phyloP scores from a whole-genome alignment of 2,329 filamentous ascomycete species.

The Talaromyces sp. region DNA sequence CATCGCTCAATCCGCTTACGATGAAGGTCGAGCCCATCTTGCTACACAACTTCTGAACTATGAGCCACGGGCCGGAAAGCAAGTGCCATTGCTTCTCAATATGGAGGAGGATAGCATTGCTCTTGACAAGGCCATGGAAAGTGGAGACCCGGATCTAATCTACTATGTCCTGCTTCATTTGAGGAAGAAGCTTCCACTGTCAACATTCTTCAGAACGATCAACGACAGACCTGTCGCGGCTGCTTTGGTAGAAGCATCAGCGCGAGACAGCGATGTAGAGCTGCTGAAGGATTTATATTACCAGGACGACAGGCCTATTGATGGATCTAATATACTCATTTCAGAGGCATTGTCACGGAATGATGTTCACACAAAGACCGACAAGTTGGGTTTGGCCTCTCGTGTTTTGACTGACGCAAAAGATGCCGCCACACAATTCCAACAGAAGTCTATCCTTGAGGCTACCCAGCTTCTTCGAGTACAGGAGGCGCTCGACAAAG shows the following conservation, averaged over 20 bases:
- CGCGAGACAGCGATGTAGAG: conserved; percentile 71
- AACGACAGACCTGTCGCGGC: conserved; percentile 81
- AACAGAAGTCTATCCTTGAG: conserved; percentile 74
- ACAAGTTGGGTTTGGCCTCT: conserved; percentile 83
- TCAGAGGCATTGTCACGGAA: conserved; percentile 75
- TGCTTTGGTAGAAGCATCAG: conserved; percentile 82
- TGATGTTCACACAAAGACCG: conserved; percentile 65
- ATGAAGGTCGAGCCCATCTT: conserved; percentile 83
- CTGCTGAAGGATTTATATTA: conserved; percentile 95
- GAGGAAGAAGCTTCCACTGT: conserved; percentile 84
- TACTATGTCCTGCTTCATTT: conserved; percentile 82
- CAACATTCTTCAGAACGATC: conserved; percentile 88
- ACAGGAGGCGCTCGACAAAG: conserved; percentile 82
- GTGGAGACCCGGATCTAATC: conserved; percentile 90
- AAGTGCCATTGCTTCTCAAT: conserved; percentile 85
- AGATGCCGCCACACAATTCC: conserved; percentile 63
- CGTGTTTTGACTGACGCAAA: conserved; percentile 81
- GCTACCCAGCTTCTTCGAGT: conserved; percentile 74
- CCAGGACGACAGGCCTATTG: conserved; percentile 85
- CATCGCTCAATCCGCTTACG: conserved; percentile 87
- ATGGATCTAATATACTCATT: conserved; percentile 83
- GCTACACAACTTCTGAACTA: conserved; percentile 90
- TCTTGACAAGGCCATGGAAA: conserved; percentile 93
- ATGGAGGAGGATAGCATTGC: conserved; percentile 97
- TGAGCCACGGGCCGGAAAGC: conserved; percentile 89